phyloP scores from a whole-genome alignment of 306 rosid species.

The barrel medic (Medicago truncatula) region MtrunA17r5.0-ANR NC_053047.1:1917501-1918000 shows the following conservation, averaged over 20 bases:
- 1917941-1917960: background rate
- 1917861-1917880: conserved; percentile 55
- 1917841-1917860: conserved; percentile 25
- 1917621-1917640: conserved; percentile 53
- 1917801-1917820: conserved; percentile 46
- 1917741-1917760: conserved; percentile 37
- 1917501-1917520: conserved; percentile 44
- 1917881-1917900: conserved; percentile 57
- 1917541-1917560: conserved; percentile 46
- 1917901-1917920: conserved; percentile 49
- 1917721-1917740: conserved; percentile 22
- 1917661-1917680: conserved; percentile 34
- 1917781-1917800: background rate
- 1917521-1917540: conserved; percentile 36
- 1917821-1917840: conserved; percentile 1
- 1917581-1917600: conserved; percentile 65
- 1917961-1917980: background rate
- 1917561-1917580: conserved; percentile 49
- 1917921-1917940: conserved; percentile 19
- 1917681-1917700: conserved; percentile 59
- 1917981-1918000: no score
- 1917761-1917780: conserved; percentile 26
- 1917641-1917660: conserved; percentile 43
- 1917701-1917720: conserved; percentile 45
- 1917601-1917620: conserved; percentile 63